Evolutionary conservation across 1,284 basidiomycete species (phyloP), one percentile per base, ranked within the genome.

Genomic region (Omphalotus olearius): DNA sequence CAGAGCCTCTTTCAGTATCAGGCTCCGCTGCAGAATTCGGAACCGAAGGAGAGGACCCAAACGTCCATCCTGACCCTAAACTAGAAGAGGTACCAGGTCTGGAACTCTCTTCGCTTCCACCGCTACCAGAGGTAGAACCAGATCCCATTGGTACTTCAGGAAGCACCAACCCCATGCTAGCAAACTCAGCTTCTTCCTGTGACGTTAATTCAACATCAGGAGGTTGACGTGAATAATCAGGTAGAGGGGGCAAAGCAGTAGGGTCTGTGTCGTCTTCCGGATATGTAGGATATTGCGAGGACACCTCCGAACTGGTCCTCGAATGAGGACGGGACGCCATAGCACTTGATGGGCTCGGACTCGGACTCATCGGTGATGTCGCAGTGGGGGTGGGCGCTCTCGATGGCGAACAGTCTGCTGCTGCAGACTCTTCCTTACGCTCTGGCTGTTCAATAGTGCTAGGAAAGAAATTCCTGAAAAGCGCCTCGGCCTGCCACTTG

Each of bases 401-500:
- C 6, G 41, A 41, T 23, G 5, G 23, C 5, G 33, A 43, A 20
- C 7, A 16, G 6, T 3, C 14, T 33, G 45, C 9, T 3, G 9
- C 7, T 3, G 30, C 13, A 13, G 30, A 33, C 7, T 33, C 30
- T 4, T 43, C 42, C n/a, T 36, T 17, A 3, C 33, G 33, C 18
- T 36, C 36, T 25, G 51, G 41, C 38, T 59, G 45, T 28, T 56
- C 54, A 50, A 39, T 85, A 0, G 74, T 72, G 30, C 79, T 82
- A 0, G 87, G 88, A 83, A 91, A 92, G 71, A 93, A 93, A 67
- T 91, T 89, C 53, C 84, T 77, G 79, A 91, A 93, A 28, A 92
- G 74, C 25, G 82, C 79, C 65, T 89, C 85, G 1, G 87, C 87
- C 61, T 93, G 90, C 80, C 83, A 87, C 59, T 80, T 83, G 56